phyloP scores from a whole-genome alignment of 176 grass and related monocot species.

The Microstegium vimineum region DNA sequence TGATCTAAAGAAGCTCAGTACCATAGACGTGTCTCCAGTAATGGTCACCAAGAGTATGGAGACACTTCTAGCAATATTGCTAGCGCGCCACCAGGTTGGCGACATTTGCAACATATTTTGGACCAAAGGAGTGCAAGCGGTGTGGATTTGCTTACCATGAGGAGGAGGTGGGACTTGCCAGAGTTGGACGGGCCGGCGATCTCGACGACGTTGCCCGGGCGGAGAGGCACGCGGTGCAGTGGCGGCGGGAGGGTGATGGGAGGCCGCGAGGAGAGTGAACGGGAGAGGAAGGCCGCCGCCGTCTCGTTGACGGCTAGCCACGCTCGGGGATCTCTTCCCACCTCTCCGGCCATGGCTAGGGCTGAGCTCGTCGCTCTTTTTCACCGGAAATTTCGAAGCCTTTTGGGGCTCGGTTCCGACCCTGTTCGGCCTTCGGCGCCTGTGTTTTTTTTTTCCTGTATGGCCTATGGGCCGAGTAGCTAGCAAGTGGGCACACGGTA shows the following conservation, averaged over 20 bases:
- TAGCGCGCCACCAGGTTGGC: background rate
- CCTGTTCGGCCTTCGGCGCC: background rate
- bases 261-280: constrained; percentile 58
- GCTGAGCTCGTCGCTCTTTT: constrained; percentile 16
- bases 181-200: constrained; percentile 82
- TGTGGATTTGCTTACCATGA: constrained; percentile 43
- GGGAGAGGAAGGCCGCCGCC: constrained; percentile 53
- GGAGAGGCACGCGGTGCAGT: constrained; percentile 82
- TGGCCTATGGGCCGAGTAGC: background rate
- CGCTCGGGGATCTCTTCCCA: constrained; percentile 28
- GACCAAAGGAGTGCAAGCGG: background rate
- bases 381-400: background rate
- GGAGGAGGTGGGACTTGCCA: constrained; percentile 80
- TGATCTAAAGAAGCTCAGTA: background rate
- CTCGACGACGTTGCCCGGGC: constrained; percentile 80
- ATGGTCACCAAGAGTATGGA: background rate
- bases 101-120: background rate
- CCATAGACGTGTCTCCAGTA: too few relatives aligned
- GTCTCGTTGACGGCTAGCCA: constrained; percentile 70
- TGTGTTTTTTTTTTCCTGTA: background rate
- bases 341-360: constrained; percentile 44
- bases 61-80: background rate
- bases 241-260: constrained; percentile 65
- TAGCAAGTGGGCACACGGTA: background rate
- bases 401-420: constrained; percentile 16